A percentile compares a stretch with the other conserved stretches of the same genome.
Evolutionary conservation across 768 basidiomycete species (phyloP).

Genomic region (Nidularia pulvinata): DNA sequence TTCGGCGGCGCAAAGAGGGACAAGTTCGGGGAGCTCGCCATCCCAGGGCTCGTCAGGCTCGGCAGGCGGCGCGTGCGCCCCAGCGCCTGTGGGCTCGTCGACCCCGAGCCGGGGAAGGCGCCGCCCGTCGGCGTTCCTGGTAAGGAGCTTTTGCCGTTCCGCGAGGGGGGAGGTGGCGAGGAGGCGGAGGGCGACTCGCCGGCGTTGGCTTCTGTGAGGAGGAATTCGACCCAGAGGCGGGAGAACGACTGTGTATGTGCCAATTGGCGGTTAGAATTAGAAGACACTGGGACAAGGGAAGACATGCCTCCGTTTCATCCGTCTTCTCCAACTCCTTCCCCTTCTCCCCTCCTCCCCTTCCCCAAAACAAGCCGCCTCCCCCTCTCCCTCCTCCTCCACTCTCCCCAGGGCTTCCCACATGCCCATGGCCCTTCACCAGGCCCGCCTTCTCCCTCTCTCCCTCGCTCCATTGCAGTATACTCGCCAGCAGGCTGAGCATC

Average conservation of each 20-base stretch:
- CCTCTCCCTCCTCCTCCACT: constrained; percentile 4
- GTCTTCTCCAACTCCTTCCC: constrained; percentile 69
- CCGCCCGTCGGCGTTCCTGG: constrained; percentile 26
- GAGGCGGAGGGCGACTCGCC: constrained; percentile 28
- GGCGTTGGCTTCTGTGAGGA: constrained; percentile 84
- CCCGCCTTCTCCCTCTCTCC: constrained; percentile 91
- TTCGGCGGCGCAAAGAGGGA: constrained; percentile 16
- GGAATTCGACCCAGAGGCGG: constrained; percentile 96
- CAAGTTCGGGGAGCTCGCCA: constrained; percentile 34
- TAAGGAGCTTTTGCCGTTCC: constrained; percentile 24
- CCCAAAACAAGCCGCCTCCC: constrained; percentile 33
- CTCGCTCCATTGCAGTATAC: constrained; percentile 93
- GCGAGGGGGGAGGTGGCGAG: constrained; percentile 15
- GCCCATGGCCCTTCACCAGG: constrained; percentile 52
- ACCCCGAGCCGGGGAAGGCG: constrained; percentile 5
- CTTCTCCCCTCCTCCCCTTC: constrained; percentile 25
- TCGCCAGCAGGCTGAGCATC: constrained; percentile 87
- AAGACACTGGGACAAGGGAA: background rate
- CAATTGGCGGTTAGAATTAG: constrained; percentile 1
- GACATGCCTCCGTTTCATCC: constrained; percentile 79
- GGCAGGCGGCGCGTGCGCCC: constrained; percentile 22
- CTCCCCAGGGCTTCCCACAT: no score
- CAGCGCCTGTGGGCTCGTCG: background rate
- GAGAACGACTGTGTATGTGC: constrained; percentile 78
- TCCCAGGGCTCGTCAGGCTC: constrained; percentile 20